phyloP scores from a whole-genome alignment of 192 early-diverging fungal genomes.

The Coemansia umbellata region DNA sequence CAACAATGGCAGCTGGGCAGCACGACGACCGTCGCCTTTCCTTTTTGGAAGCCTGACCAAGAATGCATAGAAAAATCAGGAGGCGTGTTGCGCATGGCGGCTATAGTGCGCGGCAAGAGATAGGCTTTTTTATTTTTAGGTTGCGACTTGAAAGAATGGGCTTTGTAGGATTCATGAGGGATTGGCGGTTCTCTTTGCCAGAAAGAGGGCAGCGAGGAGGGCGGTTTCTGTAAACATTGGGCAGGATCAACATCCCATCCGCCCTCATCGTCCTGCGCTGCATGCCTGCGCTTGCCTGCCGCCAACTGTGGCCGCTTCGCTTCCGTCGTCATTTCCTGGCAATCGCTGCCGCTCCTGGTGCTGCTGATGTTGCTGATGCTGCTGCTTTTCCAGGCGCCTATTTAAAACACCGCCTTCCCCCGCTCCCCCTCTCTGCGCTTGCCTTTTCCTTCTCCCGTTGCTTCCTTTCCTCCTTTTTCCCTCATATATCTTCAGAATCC shows the following conservation, averaged over 20 bases:
- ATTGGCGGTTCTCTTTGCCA: conserved; percentile 1
- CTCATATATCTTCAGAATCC: too few relatives aligned
- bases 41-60: too few relatives aligned
- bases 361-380: too few relatives aligned
- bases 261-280: neutral
- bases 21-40: too few relatives aligned
- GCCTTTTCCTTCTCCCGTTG: neutral
- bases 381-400: neutral
- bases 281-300: too few relatives aligned
- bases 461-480: neutral
- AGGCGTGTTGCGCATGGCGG: neutral
- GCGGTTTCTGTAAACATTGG: conserved; percentile 3
- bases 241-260: neutral
- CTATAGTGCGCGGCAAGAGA: neutral
- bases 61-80: neutral
- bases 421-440: neutral
- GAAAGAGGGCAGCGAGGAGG: neutral
- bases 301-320: too few relatives aligned
- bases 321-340: too few relatives aligned
- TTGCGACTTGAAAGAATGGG: neutral
- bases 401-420: conserved; percentile 1
- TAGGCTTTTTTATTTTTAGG: conserved; percentile 5
- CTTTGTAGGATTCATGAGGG: neutral
- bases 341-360: too few relatives aligned
- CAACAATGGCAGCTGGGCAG: too few relatives aligned